phyloP scores from a whole-genome alignment of 306 rosid genomes.

The Citrullus mucosospermus region DNA sequence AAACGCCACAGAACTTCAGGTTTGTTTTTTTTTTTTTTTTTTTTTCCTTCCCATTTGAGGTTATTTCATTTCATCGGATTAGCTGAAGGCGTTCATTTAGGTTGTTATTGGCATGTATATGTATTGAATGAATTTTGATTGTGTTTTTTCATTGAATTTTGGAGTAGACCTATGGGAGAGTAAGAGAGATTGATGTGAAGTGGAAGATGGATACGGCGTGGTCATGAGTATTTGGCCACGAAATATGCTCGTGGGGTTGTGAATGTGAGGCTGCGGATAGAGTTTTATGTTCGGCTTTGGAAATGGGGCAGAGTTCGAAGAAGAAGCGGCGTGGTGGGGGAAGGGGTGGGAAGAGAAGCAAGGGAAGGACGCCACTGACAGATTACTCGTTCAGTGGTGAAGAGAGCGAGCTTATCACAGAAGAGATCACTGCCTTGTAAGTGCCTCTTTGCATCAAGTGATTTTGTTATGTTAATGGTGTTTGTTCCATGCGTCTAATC shows the following conservation, averaged over 20 bases:
- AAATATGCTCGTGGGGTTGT: background rate
- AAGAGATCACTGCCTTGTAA: slow-evolving; percentile 89
- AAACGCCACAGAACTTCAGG: background rate
- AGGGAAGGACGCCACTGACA: slow-evolving; percentile 52
- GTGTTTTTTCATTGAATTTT: background rate
- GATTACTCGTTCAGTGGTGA: slow-evolving; percentile 33
- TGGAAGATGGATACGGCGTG: background rate
- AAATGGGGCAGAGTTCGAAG: slow-evolving; percentile 69
- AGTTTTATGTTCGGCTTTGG: background rate
- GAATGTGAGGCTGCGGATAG: background rate
- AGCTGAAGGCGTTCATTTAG: background rate
- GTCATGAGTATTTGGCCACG: background rate
- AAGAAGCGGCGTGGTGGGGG: slow-evolving; percentile 71
- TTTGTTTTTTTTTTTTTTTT: background rate
- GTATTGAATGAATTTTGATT: background rate
- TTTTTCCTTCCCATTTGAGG: background rate
- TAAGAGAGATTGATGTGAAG: background rate
- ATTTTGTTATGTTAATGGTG: slow-evolving; percentile 5
- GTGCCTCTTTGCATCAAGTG: background rate
- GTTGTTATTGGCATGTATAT: background rate
- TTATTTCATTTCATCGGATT: background rate
- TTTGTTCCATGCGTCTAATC: background rate
- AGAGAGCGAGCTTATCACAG: slow-evolving; percentile 52
- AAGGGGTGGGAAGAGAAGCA: slow-evolving; percentile 46
- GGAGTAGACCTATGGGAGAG: background rate